These are phyloP conservation scores for Chionographis japonica DNA, from an alignment of 106 monocot genomes.

Conservation along the genomic window DNA sequence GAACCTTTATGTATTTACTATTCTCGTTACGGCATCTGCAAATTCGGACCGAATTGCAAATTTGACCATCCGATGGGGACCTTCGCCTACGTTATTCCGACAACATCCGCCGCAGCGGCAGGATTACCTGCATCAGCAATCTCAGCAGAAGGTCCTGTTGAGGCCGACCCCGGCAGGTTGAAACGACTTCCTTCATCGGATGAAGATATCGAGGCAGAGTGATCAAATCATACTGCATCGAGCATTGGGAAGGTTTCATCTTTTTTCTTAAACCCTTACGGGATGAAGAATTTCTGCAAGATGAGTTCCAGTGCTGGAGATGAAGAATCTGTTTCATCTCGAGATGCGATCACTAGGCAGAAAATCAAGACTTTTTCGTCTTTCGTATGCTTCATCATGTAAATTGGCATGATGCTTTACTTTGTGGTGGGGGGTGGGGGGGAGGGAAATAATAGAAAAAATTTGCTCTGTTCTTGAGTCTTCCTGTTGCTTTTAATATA, in stretches of 20 bases:
- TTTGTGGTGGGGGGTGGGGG: neutral
- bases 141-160: slow-evolving; percentile 27
- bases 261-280: slow-evolving; percentile 5
- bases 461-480: neutral
- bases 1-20: slow-evolving; percentile 71
- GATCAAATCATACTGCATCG: slow-evolving; percentile 12
- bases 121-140: slow-evolving; percentile 23
- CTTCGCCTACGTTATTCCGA: slow-evolving; percentile 31
- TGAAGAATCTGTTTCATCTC: slow-evolving; percentile 7
- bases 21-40: slow-evolving; percentile 82
- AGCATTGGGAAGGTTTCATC: slow-evolving; percentile 23
- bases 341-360: neutral
- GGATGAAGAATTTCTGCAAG: slow-evolving; percentile 5
- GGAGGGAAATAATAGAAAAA: neutral
- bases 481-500: too few relatives aligned
- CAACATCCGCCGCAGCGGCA: slow-evolving; percentile 34
- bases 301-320: slow-evolving; percentile 11
- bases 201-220: slow-evolving; percentile 23
- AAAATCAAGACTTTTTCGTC: slow-evolving; percentile 4
- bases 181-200: slow-evolving; percentile 19
- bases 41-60: slow-evolving; percentile 85
- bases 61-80: slow-evolving; percentile 70
- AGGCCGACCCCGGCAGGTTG: slow-evolving; percentile 16
- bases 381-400: slow-evolving; percentile 15
- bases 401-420: slow-evolving; percentile 6